Evolutionary conservation across 148 eudicot genomes (phyloP).

Genomic region (Rhododendron ovatum): DNA sequence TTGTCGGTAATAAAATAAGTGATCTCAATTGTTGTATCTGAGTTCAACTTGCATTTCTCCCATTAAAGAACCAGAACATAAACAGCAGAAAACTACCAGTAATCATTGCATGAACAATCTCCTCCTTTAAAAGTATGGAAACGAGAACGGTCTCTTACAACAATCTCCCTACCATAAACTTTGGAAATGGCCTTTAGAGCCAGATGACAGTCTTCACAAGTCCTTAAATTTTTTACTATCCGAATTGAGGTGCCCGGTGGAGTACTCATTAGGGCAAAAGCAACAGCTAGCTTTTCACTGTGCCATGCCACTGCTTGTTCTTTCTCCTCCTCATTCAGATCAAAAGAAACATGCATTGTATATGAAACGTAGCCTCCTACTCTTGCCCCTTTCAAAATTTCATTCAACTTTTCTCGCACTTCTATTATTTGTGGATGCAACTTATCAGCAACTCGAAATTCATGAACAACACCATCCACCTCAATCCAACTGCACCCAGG

Average conservation of each 20-base stretch:
- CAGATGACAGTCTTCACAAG: constrained; percentile 50
- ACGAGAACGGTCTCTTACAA: constrained; percentile 53
- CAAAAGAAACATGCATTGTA: constrained; percentile 43
- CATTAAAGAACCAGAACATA: neutral
- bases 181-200: constrained; percentile 44
- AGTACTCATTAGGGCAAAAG: constrained; percentile 37
- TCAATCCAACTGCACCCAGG: constrained; percentile 57
- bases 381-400: constrained; percentile 33
- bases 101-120: constrained; percentile 51
- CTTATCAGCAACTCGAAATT: constrained; percentile 50
- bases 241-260: constrained; percentile 31
- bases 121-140: constrained; percentile 45
- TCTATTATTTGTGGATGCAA: constrained; percentile 36
- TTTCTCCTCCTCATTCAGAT: constrained; percentile 51
- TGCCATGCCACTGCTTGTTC: constrained; percentile 51
- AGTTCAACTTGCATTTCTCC: neutral
- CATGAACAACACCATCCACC: constrained; percentile 45
- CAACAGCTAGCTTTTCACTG: constrained; percentile 50
- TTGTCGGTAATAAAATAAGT: too few species aligned
- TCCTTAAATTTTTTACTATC: constrained; percentile 47
- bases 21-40: neutral
- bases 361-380: constrained; percentile 31
- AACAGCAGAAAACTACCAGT: constrained; percentile 27
- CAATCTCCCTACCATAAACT: constrained; percentile 39
- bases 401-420: constrained; percentile 32